Evolutionary conservation across 176 grass and related monocot genomes (phyloP).

Genomic region (Lolium rigidum): DNA sequence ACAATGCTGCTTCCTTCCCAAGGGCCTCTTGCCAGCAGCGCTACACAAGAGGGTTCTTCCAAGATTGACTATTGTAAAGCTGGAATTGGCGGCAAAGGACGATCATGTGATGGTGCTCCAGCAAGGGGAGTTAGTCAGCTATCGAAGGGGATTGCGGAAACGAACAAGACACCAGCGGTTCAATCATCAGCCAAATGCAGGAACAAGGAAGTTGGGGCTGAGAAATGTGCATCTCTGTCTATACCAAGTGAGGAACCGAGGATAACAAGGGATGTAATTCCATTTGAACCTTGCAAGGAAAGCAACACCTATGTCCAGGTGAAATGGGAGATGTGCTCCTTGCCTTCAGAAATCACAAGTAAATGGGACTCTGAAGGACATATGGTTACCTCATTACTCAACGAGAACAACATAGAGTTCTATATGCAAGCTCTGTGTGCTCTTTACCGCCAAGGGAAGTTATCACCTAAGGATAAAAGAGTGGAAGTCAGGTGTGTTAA

Average conservation of each 20-base stretch:
- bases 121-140: neutral
- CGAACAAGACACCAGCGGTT: conserved; percentile 3
- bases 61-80: conserved; percentile 1
- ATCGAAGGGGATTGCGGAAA: neutral
- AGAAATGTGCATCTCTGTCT: conserved; percentile 4
- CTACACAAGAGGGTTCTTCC: conserved; percentile 4
- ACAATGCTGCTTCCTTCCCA: neutral
- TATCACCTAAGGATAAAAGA: neutral
- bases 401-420: neutral
- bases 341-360: conserved; percentile 16
- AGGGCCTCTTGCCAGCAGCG: neutral
- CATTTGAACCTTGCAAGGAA: conserved; percentile 18
- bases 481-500: conserved; percentile 7
- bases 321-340: neutral
- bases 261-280: neutral
- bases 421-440: conserved; percentile 41
- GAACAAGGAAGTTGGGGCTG: neutral
- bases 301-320: conserved; percentile 10
- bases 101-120: conserved; percentile 23
- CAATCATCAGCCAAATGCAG: conserved; percentile 3
- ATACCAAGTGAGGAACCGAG: neutral
- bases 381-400: neutral
- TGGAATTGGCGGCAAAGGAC: neutral
- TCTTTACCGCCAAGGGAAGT: conserved; percentile 40
- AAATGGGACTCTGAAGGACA: neutral